phyloP scores from a whole-genome alignment of 495 filamentous ascomycete species.

The Neurospora sp. region DNA sequence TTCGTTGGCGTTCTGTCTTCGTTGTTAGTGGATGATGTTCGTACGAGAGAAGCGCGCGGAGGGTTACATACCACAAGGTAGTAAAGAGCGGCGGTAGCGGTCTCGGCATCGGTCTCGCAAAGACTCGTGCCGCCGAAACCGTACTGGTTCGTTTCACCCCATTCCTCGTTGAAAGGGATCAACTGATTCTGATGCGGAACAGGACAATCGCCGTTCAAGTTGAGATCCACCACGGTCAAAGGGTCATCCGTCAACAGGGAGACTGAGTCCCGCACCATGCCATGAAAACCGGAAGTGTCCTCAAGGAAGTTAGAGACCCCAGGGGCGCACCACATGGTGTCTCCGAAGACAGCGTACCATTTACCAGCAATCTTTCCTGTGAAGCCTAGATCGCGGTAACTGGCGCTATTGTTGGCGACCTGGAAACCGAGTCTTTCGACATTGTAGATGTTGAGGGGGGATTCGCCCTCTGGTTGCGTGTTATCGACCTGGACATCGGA shows the following conservation, averaged over 20 bases:
- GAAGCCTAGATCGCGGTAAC: conserved; percentile 32
- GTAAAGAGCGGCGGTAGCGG: conserved; percentile 14
- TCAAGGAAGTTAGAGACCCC: conserved; percentile 17
- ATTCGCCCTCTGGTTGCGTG: conserved; percentile 24
- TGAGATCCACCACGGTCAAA: conserved; percentile 18
- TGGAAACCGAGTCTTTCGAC: conserved; percentile 25
- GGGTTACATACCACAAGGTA: conserved; percentile 17
- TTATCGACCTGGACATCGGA: conserved; percentile 12
- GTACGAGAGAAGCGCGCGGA: neutral
- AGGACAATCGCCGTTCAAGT: conserved; percentile 21
- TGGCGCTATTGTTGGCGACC: conserved; percentile 25
- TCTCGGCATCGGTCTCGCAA: conserved; percentile 17
- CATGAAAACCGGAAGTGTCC: conserved; percentile 22
- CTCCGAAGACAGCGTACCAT: conserved; percentile 30
- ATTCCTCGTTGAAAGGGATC: conserved; percentile 20
- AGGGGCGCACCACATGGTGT: conserved; percentile 26
- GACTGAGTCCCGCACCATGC: conserved; percentile 27
- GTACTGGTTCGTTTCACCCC: conserved; percentile 22
- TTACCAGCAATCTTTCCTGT: conserved; percentile 23
- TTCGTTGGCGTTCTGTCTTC: conserved; percentile 20
- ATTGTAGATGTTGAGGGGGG: conserved; percentile 15
- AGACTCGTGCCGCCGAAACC: conserved; percentile 30
- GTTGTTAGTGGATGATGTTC: neutral
- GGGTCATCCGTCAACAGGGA: conserved; percentile 22
- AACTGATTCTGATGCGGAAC: conserved; percentile 25